Conservation (phyloP, 768 basidiomycete genomes). For the Dioszegia aurantiaca region DNA sequence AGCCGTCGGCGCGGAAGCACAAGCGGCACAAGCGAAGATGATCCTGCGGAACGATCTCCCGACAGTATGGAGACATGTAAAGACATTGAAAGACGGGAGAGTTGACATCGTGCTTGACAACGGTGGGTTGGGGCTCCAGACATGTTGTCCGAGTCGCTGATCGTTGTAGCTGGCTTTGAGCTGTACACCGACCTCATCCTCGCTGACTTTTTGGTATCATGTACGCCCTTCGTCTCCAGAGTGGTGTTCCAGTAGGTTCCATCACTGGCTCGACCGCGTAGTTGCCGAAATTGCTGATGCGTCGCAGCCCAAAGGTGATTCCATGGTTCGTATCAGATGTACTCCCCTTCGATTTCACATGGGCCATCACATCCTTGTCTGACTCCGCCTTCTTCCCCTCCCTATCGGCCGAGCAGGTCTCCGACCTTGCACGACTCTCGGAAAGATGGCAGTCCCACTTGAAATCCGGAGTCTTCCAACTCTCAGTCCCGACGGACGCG, state of each 20-base stretch:
- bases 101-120: constrained; percentile 92
- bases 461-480: constrained; percentile 65
- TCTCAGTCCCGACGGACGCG: constrained; percentile 63
- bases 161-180: constrained; percentile 53
- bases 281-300: background rate
- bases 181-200: constrained; percentile 90
- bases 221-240: constrained; percentile 74
- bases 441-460: constrained; percentile 65
- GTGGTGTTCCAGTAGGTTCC: constrained; percentile 87
- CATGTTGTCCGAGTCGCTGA: background rate
- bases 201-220: constrained; percentile 72
- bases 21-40: constrained; percentile 68
- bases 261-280: constrained; percentile 7
- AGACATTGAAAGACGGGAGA: constrained; percentile 57
- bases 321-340: constrained; percentile 99
- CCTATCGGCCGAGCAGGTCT: constrained; percentile 44
- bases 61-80: constrained; percentile 69
- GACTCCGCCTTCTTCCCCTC: constrained; percentile 61
- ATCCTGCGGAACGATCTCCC: constrained; percentile 82
- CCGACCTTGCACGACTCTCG: constrained; percentile 60
- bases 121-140: constrained; percentile 55
- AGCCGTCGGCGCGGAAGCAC: constrained; percentile 74
- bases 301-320: constrained; percentile 76
- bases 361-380: constrained; percentile 58
- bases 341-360: constrained; percentile 77